Conservation (phyloP, 164 flowering plant species). For the Vitis cinerea region DNA sequence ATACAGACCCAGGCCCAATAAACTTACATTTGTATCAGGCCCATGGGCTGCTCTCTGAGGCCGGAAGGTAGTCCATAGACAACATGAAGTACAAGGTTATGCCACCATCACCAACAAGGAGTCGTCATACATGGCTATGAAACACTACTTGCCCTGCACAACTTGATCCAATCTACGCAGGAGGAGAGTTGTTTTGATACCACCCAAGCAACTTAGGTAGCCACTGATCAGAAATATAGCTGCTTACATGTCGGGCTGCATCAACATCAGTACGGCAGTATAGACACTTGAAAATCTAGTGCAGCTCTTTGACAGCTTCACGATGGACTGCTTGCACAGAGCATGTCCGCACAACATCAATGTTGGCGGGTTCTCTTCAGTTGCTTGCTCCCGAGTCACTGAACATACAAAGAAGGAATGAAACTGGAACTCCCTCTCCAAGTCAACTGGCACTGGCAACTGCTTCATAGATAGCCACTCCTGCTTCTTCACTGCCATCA, state of each 20-base stretch:
- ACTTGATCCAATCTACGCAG: constrained; percentile 3
- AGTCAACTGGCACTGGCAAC: constrained; percentile 72
- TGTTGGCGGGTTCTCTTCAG: constrained; percentile 87
- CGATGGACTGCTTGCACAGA: constrained; percentile 75
- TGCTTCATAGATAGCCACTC: constrained; percentile 83
- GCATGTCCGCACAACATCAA: constrained; percentile 85
- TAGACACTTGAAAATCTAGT: constrained; percentile 78
- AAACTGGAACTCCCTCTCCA: constrained; percentile 72
- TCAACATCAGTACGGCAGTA: constrained; percentile 68
- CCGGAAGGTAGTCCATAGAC: not conserved
- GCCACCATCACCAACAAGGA: constrained; percentile 4
- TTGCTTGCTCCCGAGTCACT: constrained; percentile 70
- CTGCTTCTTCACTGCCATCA: constrained; percentile 68
- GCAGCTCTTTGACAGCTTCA: constrained; percentile 68
- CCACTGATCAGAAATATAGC: constrained; percentile 47
- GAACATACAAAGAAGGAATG: constrained; percentile 88
- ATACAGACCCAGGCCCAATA: too few relatives aligned
- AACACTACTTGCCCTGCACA: constrained; percentile 8
- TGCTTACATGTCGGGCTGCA: constrained; percentile 50
- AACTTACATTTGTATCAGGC: too few relatives aligned
- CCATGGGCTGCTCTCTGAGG: not conserved
- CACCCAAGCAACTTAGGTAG: not conserved
- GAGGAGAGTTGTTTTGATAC: not conserved
- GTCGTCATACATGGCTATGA: not conserved
- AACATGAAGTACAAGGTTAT: constrained; percentile 1